These are phyloP conservation scores for Mortierella sp. DNA, from an alignment of 371 early-diverging fungal genomes.

Conservation along the genomic window DNA sequence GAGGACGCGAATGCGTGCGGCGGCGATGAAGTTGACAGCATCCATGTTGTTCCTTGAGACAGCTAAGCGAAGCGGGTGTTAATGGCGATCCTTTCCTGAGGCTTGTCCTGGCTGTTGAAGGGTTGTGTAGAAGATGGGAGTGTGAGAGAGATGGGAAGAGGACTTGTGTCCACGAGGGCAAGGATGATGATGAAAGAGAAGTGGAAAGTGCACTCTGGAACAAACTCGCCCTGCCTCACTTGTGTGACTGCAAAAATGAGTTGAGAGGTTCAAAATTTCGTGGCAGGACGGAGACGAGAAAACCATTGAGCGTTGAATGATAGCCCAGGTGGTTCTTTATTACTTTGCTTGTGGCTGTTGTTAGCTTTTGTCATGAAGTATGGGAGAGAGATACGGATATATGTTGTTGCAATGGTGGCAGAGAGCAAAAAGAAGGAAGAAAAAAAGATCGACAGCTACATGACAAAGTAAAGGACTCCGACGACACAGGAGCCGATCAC, in stretches of 20 bases:
- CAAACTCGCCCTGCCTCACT: too few relatives aligned
- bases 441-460: slow-evolving; percentile 1
- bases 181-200: background rate
- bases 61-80: background rate
- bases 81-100: background rate
- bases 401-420: background rate
- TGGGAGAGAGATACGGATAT: background rate
- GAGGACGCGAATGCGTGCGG: slow-evolving; percentile 77
- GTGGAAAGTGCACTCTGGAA: background rate
- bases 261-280: background rate
- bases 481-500: slow-evolving; percentile 57
- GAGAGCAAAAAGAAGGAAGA: background rate
- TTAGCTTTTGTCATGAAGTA: background rate
- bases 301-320: background rate
- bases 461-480: slow-evolving; percentile 47
- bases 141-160: background rate
- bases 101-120: background rate
- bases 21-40: slow-evolving; percentile 65
- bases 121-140: background rate
- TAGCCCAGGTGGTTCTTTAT: background rate
- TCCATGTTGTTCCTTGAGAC: slow-evolving; percentile 31
- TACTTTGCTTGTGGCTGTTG: background rate
- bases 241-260: slow-evolving; percentile 6
- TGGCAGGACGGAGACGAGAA: background rate
- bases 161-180: background rate